Evolutionary conservation across 768 basidiomycete genomes (phyloP).

Genomic region (Galerina sulciceps): DNA sequence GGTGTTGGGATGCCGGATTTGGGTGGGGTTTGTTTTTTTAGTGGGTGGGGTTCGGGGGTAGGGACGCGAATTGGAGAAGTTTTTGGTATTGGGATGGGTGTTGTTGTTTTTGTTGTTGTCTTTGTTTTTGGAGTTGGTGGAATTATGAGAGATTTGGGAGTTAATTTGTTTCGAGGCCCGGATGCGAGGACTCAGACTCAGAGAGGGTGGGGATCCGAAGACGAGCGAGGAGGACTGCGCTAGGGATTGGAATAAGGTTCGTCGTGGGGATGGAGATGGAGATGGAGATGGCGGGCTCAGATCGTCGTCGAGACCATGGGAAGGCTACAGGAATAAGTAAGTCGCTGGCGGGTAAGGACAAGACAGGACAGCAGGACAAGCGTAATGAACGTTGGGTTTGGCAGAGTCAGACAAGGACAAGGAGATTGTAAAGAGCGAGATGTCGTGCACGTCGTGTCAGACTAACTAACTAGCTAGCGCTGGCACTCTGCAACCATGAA

Average conservation of each 20-base stretch:
- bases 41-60: not conserved
- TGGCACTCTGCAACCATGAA: not conserved
- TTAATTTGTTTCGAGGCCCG: too few relatives aligned
- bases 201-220: too few relatives aligned
- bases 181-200: too few relatives aligned
- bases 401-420: not conserved
- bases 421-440: not conserved
- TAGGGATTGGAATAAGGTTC: too few relatives aligned
- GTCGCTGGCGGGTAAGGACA: too few relatives aligned
- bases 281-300: too few relatives aligned
- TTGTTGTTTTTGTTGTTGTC: not conserved
- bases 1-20: too few relatives aligned
- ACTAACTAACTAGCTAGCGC: not conserved
- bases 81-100: not conserved
- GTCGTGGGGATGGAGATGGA: too few relatives aligned
- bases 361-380: not conserved
- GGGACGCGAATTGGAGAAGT: not conserved
- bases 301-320: too few relatives aligned
- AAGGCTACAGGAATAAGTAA: too few relatives aligned
- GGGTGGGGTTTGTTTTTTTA: not conserved
- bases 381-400: not conserved
- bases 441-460: constrained; percentile 2
- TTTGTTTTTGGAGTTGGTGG: not conserved
- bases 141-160: too few relatives aligned
- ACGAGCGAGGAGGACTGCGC: too few relatives aligned